Evolutionary conservation across 495 filamentous ascomycete genomes (phyloP), one percentile per base, ranked within the genome.

Genomic region (Aspergillus steynii): DNA sequence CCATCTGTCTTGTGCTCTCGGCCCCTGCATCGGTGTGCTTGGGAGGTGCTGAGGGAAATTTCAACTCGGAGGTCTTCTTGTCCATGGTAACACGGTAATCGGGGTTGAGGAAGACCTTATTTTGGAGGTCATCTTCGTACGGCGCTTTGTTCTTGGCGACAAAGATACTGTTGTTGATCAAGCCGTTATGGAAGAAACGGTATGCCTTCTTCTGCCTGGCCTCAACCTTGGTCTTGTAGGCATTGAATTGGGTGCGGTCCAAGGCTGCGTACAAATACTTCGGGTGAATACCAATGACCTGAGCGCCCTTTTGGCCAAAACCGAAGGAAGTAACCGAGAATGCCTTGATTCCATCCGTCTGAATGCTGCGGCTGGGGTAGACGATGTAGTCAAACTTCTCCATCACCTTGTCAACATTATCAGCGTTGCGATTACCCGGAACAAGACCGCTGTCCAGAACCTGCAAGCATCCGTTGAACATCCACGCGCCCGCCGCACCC

Each of bases 321-420:
- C 95, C 95, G 77, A 99, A 99, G 2, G 95, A 99, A 14, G 96
- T 99, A 57, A 99, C 89, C 0, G 92, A 96, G 85, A 99, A 98
- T 5, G 95, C 95, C 77, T 97, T 98, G 77, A 99, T 80, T 57
- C 96, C 95, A 69, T 98, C 95, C 29, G 95, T 99, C 79, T 99
- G 96, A 68, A 99, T 93, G 77, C 85, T 92, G 59, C 88, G 89
- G 74, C 89, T 96, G 47, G 95, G 95, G 76, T 97, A 99, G 60
- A 97, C 90, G 65, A 99, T 97, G 80, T 96, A 90, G 71, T 98
- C 94, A 70, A 94, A 99, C 71, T 97, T 84, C 81, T 98, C 93
- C 86, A 99, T 92, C 58, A 91, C 86, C 76, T 91, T 84, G 75
- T 98, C 95, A 26, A 99, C 86, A 70, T 99, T 99, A 80, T 99